These are phyloP conservation scores for Geotrichum restrictum DNA, from an alignment of 1,139 yeast genomes.

Conservation along the genomic window DNA sequence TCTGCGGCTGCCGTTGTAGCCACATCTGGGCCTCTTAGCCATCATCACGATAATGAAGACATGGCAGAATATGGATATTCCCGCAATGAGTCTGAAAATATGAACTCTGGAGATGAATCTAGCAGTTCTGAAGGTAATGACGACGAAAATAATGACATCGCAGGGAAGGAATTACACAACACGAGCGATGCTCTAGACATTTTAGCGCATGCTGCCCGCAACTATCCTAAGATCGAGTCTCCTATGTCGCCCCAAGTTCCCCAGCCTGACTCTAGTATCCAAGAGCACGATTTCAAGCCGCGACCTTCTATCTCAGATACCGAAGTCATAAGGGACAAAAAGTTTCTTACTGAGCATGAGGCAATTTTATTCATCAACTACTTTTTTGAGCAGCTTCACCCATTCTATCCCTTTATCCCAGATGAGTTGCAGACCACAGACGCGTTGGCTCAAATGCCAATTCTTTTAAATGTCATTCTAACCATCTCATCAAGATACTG, in stretches of 20 bases:
- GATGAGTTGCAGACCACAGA: conserved; percentile 63
- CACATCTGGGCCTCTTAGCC: conserved; percentile 1
- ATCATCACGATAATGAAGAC: conserved; percentile 7
- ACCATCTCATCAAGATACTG: conserved; percentile 73
- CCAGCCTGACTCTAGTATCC: conserved; percentile 7
- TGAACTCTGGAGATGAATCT: neutral
- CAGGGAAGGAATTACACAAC: conserved; percentile 42
- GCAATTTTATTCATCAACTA: conserved; percentile 60
- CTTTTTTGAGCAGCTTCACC: conserved; percentile 78
- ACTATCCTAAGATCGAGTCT: conserved; percentile 30
- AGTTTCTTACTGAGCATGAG: conserved; percentile 62
- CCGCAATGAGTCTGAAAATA: neutral
- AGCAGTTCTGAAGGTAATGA: neutral
- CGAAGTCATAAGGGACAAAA: conserved; percentile 60
- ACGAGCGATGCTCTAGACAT: conserved; percentile 60
- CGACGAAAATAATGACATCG: conserved; percentile 25
- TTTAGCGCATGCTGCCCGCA: conserved; percentile 48
- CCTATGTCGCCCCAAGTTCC: conserved; percentile 6
- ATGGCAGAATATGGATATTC: neutral
- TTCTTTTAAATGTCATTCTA: conserved; percentile 71
- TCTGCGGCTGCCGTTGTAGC: conserved; percentile 12
- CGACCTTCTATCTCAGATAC: conserved; percentile 48
- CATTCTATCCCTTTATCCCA: conserved; percentile 85
- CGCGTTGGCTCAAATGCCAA: conserved; percentile 71
- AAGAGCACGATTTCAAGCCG: conserved; percentile 9